A percentile compares a stretch with the other conserved stretches of the same genome.
Conservation (phyloP, 768 basidiomycete genomes). For the Amanita pallidorosea region DNA sequence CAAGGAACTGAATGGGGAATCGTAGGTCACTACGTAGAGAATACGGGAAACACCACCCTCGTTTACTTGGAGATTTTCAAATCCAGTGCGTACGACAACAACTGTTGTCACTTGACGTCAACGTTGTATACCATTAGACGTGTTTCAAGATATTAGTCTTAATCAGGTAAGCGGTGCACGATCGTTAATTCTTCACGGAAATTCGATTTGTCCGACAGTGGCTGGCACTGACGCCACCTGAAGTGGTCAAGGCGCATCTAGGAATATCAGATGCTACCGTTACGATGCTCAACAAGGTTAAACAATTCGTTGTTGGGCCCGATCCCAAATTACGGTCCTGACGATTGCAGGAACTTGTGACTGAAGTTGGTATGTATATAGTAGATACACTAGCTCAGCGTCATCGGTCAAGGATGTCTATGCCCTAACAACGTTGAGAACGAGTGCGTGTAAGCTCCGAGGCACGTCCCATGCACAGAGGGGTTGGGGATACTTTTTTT, state of each 20-base stretch:
- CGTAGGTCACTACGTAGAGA: slow-evolving; percentile 58
- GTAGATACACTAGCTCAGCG: no score
- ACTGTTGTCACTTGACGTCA: neutral
- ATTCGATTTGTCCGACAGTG: slow-evolving; percentile 10
- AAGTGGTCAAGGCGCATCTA: slow-evolving; percentile 33
- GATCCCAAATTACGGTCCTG: neutral
- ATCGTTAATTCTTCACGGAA: neutral
- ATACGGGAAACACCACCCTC: slow-evolving; percentile 49
- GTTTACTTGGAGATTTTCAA: slow-evolving; percentile 55
- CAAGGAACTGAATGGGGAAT: neutral
- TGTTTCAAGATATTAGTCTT: slow-evolving; percentile 29
- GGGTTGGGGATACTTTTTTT: no score
- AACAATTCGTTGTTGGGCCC: slow-evolving; percentile 24
- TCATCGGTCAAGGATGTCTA: no score
- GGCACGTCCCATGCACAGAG: no score
- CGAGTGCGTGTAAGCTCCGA: no score
- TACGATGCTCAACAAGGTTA: slow-evolving; percentile 26
- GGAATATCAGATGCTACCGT: slow-evolving; percentile 26
- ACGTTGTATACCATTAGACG: slow-evolving; percentile 9
- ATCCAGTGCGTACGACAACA: slow-evolving; percentile 22
- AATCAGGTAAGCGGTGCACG: slow-evolving; percentile 24
- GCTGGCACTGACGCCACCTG: slow-evolving; percentile 35
- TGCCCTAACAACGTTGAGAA: no score
- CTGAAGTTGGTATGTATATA: no score
- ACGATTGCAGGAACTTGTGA: neutral